phyloP scores from a whole-genome alignment of 768 basidiomycete genomes.

The Suillus lakei region DNA sequence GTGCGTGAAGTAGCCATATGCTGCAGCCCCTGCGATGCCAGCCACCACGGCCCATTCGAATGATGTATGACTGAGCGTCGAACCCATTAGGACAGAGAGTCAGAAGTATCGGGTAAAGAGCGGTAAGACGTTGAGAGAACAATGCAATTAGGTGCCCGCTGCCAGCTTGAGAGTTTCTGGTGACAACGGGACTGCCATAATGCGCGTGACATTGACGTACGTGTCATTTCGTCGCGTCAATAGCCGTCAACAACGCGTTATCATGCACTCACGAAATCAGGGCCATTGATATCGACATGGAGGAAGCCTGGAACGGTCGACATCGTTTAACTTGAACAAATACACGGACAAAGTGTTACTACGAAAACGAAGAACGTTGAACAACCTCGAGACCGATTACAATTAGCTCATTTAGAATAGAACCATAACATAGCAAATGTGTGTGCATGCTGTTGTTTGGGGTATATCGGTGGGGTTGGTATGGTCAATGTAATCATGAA shows the following conservation, averaged over 20 bases:
- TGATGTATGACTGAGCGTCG: constrained; percentile 48
- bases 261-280: constrained; percentile 12
- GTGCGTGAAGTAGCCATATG: constrained; percentile 40
- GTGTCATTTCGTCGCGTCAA: constrained; percentile 30
- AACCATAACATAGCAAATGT: constrained; percentile 13
- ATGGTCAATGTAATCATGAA: constrained; percentile 1
- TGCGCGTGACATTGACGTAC: constrained; percentile 18
- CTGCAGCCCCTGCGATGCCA: constrained; percentile 47
- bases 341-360: neutral
- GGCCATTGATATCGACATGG: no score
- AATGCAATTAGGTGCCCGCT: neutral
- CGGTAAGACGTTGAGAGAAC: constrained; percentile 2
- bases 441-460: constrained; percentile 8
- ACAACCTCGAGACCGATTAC: constrained; percentile 2
- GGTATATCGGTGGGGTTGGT: neutral
- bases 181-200: neutral
- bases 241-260: constrained; percentile 30
- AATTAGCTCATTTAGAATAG: constrained; percentile 16
- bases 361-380: neutral
- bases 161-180: neutral
- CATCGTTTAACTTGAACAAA: neutral
- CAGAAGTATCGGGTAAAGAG: neutral
- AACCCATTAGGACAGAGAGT: constrained; percentile 42
- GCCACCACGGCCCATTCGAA: constrained; percentile 42
- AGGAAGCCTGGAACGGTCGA: neutral